Base-by-base conservation (phyloP, 768 basidiomycete genomes). In the Strobilomyces dryophilus region DNA sequence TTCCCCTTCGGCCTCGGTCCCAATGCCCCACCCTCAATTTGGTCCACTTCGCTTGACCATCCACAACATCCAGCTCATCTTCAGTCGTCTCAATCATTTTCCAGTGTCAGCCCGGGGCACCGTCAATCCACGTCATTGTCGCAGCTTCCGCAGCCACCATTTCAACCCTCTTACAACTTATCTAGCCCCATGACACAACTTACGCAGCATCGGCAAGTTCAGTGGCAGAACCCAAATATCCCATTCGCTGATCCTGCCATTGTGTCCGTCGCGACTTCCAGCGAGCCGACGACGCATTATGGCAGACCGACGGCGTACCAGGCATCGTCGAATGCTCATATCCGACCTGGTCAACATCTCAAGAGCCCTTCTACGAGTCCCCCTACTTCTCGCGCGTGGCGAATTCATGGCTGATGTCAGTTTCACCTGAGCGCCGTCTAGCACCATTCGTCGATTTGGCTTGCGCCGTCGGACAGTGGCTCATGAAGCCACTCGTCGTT, bases 21-120 rank as follows among this genome's bases (percentile, higher is more conserved):
- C 3, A 74, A 73, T 58, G 69, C 69, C n/a, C 72, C 74, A 8
- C 73, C 77, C 45, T 87, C 82, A 1, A 89, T 88, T 37, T 88
- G 87, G 87, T 82, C 85, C 4, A 76, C 83, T 14, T 74, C 79
- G 2, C 69, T 72, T 4, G 84, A 83, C 54, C 79, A 81, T 15
- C 20, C 41, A n/a, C 61, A 59, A 24, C 44, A 44, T 24, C 52
- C 57, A 32, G 29, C 45, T 31, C 55, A 57, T 32, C 56, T 64
- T 24, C 55, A 52, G 35, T 32, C 58, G 3, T 43, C 56, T 6
- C 62, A 37, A 5, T 31, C 64, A 4, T n/a, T 52, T 32, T 53
- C 56, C 8, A 24, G 55, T 12, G 36, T 51, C 34, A 34, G 55
- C 34, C 36, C 54, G 10, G 59, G 54, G 14, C 57, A 64, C 20